phyloP scores from a whole-genome alignment of 192 early-diverging fungal species.

The Coemansia sp. region DNA sequence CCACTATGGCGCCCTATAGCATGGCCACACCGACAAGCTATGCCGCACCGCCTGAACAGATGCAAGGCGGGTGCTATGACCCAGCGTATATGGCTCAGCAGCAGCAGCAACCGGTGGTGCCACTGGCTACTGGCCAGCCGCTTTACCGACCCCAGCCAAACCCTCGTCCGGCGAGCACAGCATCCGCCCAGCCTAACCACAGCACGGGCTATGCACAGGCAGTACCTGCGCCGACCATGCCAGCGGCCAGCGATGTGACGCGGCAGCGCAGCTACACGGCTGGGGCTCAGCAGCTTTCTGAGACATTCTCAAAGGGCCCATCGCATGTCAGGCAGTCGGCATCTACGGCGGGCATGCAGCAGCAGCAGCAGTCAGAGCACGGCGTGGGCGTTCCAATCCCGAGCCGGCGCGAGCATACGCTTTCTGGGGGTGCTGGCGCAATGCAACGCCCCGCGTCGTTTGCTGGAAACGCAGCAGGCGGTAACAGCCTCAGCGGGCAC shows the following conservation, averaged over 20 bases:
- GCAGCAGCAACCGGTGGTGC: conserved; percentile 7
- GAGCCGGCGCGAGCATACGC: conserved; percentile 9
- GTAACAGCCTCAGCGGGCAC: neutral
- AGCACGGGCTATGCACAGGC: neutral
- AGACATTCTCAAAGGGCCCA: neutral
- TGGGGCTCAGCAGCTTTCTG: conserved; percentile 5
- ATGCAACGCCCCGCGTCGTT: conserved; percentile 39
- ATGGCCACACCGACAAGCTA: neutral
- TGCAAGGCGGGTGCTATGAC: conserved; percentile 31
- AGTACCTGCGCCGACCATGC: neutral
- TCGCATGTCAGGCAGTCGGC: conserved; percentile 5
- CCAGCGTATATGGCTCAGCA: conserved; percentile 15
- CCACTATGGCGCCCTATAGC: neutral
- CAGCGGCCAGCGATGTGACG: neutral
- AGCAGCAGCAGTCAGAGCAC: neutral
- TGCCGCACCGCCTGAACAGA: conserved; percentile 8
- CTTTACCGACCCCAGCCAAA: neutral
- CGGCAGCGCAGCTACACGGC: conserved; percentile 46
- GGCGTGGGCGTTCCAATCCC: conserved; percentile 12
- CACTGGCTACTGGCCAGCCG: neutral
- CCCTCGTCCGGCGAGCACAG: conserved; percentile 3
- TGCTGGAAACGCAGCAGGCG: conserved; percentile 15
- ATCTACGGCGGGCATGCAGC: conserved; percentile 12
- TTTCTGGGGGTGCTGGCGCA: neutral
- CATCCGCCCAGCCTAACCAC: neutral